Evolutionary conservation across 2,329 filamentous ascomycete genomes (phyloP).

Genomic region (Epichloe elymi): DNA sequence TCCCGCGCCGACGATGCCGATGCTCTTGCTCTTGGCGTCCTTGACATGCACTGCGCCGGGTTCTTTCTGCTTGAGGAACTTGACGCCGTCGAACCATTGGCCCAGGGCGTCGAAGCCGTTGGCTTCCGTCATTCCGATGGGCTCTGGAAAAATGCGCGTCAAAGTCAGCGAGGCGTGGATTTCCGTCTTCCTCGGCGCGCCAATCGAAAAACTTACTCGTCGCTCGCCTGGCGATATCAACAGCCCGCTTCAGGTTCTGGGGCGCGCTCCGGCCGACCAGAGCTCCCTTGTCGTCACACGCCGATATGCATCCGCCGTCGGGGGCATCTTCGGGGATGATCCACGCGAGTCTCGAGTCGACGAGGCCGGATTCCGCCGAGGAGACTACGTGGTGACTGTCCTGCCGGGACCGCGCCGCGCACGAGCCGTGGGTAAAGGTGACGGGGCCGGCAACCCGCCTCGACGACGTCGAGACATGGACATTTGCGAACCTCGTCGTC

Average conservation of each 20-base stretch:
- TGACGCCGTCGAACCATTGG: conserved; percentile 55
- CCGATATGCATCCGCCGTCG: conserved; percentile 27
- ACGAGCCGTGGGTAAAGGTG: conserved; percentile 11
- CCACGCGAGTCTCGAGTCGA: conserved; percentile 5
- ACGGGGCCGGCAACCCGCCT: conserved; percentile 7
- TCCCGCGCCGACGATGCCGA: conserved; percentile 53
- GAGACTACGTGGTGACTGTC: conserved; percentile 11
- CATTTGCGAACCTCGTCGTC: conserved; percentile 20
- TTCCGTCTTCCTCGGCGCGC: no score
- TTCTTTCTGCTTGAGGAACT: conserved; percentile 40
- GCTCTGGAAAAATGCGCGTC: neutral
- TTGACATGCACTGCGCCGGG: conserved; percentile 22
- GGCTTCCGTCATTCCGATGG: conserved; percentile 35
- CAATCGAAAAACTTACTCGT: neutral
- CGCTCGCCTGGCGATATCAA: conserved; percentile 5
- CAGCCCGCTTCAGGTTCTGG: conserved; percentile 14
- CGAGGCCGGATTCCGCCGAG: neutral
- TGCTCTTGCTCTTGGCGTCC: conserved; percentile 26
- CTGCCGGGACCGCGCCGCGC: conserved; percentile 6
- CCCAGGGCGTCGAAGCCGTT: conserved; percentile 35
- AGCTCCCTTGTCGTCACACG: conserved; percentile 19
- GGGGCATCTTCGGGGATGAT: conserved; percentile 8
- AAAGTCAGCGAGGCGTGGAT: no score
- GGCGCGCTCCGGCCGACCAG: conserved; percentile 23
- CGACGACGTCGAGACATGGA: conserved; percentile 10